Base-by-base conservation (phyloP, 106 monocot species). In the Dioscorea zingiberensis region DNA sequence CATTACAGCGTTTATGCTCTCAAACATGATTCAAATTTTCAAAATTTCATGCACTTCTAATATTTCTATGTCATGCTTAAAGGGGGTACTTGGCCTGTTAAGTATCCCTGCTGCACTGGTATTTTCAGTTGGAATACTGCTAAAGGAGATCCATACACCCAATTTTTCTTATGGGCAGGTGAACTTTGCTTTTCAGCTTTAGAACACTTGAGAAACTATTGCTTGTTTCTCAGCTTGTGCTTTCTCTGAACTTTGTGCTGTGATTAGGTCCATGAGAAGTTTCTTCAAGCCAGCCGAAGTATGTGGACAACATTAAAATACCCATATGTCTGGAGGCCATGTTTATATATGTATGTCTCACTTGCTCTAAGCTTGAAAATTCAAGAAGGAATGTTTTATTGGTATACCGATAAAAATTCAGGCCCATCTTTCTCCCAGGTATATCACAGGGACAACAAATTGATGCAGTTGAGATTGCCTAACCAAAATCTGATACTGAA, bases 371-470 rank as follows among this genome's bases (percentile, higher is more conserved):
- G 79, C 47, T 73, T 85, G 47, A 80, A 82, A 67, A 89, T 84
- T 38, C 85, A 85, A 69, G 84, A 94, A 79, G 94, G 94, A 30
- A 79, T 84, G 86, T 94, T 94, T 49, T 94, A 89, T 63, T 94
- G 94, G 94, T 89, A 86, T 73, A 94, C 93, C 5, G 86, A 94
- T 72, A 47, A 71, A 54, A 77, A 81, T 69, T 66, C 81, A 28
- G 93, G 93, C 47, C 86, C 81, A 46, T 62, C 81, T 47, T 94
- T 94, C 49, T 84, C 89, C 59, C 84, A 94, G 86, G 93, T 89
- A 79, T 22, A 16, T 70, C n/a, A 38, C 10, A 38, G 38, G 38
- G 10, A 38, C 38, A 38, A 38, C 38, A 38, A 38, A 0, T 38
- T 38, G 0, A 38, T 38, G 38, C 38, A 38, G 10, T 38, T 38